Base-by-base conservation (phyloP, 768 basidiomycete species). In the Strobilomyces dryophilus region DNA sequence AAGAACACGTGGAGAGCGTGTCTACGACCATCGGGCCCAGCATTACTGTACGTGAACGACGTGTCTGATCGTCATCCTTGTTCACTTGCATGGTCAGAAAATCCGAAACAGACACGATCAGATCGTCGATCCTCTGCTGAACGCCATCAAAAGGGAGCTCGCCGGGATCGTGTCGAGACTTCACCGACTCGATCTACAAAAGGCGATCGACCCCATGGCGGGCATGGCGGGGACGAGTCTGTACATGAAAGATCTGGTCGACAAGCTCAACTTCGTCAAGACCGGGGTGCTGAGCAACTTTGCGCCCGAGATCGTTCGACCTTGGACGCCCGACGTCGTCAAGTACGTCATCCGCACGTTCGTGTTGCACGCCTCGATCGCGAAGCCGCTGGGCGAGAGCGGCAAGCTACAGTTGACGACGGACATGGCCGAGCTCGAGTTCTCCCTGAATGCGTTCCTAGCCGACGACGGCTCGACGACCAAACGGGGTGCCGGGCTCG, bases 401-500 rank as follows among this genome's bases (percentile, higher is more conserved):
- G 94, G 95, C 14, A 98, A 97, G 67, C 80, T 99, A 24, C 94
- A 95, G 71, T 76, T 98, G 57, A 92, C 93, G 52, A 89, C 85
- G 44, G 95, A 99, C 68, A 95, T 98, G 93, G 89, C 95, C 0
- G 90, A 93, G 67, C 78, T 98, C 55, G 97, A 99, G 73, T 97
- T 98, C 67, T 85, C 90, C 0, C 68, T 99, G 50, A 88, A 84
- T 61, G 81, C 89, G 4, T 90, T 98, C 67, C 75, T 85, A 73
- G 75, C 74, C 2, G 83, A 84, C 2, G 83, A 84, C 51, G 76
- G 77, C 46, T 66, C 74, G 2, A 79, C 80, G 56, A 76, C 74
- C 52, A 82, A 83, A 61, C 80, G 85, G 6, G 80, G 83, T 1
- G 79, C 81, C 11, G 82, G 81, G 60, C 74, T 95, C 39, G 88